Percentiles rank a stretch among this genome's conserved stretches.
Evolutionary conservation across 306 rosid genomes (phyloP).

Genomic region (Fragaria iinumae): DNA sequence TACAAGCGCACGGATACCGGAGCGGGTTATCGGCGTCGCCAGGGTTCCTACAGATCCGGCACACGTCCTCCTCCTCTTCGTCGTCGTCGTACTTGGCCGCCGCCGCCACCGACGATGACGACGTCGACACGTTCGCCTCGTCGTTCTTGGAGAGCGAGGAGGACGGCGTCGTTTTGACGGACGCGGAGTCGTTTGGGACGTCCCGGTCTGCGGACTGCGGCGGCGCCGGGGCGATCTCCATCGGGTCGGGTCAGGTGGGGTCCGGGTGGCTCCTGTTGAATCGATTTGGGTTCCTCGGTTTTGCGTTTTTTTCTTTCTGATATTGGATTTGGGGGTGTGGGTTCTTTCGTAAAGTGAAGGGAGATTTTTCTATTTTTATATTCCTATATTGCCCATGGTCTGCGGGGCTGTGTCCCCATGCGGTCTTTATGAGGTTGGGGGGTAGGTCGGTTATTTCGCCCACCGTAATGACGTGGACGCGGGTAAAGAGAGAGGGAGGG

Average conservation of each 20-base stretch:
- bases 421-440: not conserved
- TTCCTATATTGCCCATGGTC: slow-evolving; percentile 20
- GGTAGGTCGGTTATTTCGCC: slow-evolving; percentile 13
- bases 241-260: slow-evolving; percentile 35
- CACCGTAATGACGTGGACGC: slow-evolving; percentile 1
- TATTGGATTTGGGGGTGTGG: not conserved
- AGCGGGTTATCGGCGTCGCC: slow-evolving; percentile 90
- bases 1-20: slow-evolving; percentile 93
- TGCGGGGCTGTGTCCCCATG: not conserved
- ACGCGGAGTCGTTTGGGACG: slow-evolving; percentile 24
- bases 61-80: slow-evolving; percentile 95
- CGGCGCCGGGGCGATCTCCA: slow-evolving; percentile 84
- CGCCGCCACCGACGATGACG: not conserved
- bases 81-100: slow-evolving; percentile 67
- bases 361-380: not conserved
- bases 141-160: slow-evolving; percentile 28
- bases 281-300: slow-evolving; percentile 5
- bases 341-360: no score
- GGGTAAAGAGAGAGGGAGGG: not conserved
- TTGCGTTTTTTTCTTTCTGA: not conserved
- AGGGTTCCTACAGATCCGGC: slow-evolving; percentile 95
- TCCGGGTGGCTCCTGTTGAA: slow-evolving; percentile 18
- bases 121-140: slow-evolving; percentile 27
- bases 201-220: slow-evolving; percentile 45
- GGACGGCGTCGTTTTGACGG: slow-evolving; percentile 35